phyloP scores from a whole-genome alignment of 1,139 yeast genomes.

The Scheffersomyces cryptocercus region DNA sequence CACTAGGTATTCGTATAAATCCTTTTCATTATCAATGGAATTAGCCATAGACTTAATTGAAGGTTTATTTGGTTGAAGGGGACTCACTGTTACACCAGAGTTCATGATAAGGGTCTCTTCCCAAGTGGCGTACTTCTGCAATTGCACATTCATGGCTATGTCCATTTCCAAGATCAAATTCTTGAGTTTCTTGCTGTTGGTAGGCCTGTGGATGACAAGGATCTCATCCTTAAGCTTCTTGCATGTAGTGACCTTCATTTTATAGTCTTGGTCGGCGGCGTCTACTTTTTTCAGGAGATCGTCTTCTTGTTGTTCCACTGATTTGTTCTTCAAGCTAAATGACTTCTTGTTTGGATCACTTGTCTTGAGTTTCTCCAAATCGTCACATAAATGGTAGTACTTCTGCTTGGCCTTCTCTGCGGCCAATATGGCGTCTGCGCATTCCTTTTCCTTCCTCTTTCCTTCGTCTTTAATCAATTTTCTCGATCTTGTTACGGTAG shows the following conservation, averaged over 20 bases:
- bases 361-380: slow-evolving; percentile 77
- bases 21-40: slow-evolving; percentile 79
- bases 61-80: slow-evolving; percentile 48
- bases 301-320: slow-evolving; percentile 90
- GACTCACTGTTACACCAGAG: slow-evolving; percentile 79
- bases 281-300: slow-evolving; percentile 81
- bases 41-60: slow-evolving; percentile 79
- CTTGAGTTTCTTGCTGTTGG: slow-evolving; percentile 68
- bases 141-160: slow-evolving; percentile 82
- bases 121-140: slow-evolving; percentile 87
- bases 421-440: slow-evolving; percentile 72
- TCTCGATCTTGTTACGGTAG: slow-evolving; percentile 68
- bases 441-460: slow-evolving; percentile 77
- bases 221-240: slow-evolving; percentile 75
- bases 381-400: slow-evolving; percentile 80
- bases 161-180: slow-evolving; percentile 83
- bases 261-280: slow-evolving; percentile 82
- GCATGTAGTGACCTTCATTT: slow-evolving; percentile 70
- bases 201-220: slow-evolving; percentile 74
- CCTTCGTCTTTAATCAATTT: slow-evolving; percentile 82
- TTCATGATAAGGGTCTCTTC: slow-evolving; percentile 81
- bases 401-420: slow-evolving; percentile 89
- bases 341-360: slow-evolving; percentile 84
- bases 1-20: slow-evolving; percentile 68
- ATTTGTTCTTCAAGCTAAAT: slow-evolving; percentile 74